Percentiles rank a stretch among this genome's conserved stretches.
Conservation (phyloP, 1,284 basidiomycete species). For the Ganoderma boninense region DNA sequence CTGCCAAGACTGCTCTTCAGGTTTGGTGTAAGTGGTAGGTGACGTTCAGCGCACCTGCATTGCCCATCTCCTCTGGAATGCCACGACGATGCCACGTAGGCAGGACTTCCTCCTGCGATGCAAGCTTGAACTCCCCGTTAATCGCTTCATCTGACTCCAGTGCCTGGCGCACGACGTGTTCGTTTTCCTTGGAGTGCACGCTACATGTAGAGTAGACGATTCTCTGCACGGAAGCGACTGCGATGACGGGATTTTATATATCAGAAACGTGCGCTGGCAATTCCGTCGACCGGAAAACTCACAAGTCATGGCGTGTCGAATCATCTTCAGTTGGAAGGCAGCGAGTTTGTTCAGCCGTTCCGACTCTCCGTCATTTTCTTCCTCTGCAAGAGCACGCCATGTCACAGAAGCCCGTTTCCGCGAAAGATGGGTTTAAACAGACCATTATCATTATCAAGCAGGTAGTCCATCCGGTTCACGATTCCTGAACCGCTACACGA, state of each 20-base stretch:
- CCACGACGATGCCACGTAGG: constrained; percentile 86
- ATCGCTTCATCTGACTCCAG: constrained; percentile 75
- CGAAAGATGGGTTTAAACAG: constrained; percentile 14
- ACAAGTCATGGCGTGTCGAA: constrained; percentile 97
- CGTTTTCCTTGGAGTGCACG: constrained; percentile 91
- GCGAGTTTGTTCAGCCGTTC: constrained; percentile 85
- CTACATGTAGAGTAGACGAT: constrained; percentile 99
- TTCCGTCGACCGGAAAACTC: constrained; percentile 34
- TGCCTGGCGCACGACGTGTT: constrained; percentile 80
- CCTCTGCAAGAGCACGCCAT: constrained; percentile 25
- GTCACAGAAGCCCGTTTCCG: neutral
- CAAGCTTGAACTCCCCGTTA: constrained; percentile 70
- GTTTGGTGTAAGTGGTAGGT: no score
- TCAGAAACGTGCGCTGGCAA: neutral
- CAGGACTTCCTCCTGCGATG: constrained; percentile 69
- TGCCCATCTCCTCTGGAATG: constrained; percentile 64
- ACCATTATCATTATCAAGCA: constrained; percentile 78
- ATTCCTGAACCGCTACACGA: constrained; percentile 95
- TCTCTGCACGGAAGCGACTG: constrained; percentile 66
- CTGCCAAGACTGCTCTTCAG: constrained; percentile 43
- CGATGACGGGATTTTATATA: constrained; percentile 21
- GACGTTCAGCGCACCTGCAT: constrained; percentile 47
- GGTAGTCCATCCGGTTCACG: constrained; percentile 88
- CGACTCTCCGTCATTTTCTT: constrained; percentile 42
- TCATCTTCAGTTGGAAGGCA: constrained; percentile 91